phyloP scores from a whole-genome alignment of 495 filamentous ascomycete species.

The Aspergillus mulundensis region DNA sequence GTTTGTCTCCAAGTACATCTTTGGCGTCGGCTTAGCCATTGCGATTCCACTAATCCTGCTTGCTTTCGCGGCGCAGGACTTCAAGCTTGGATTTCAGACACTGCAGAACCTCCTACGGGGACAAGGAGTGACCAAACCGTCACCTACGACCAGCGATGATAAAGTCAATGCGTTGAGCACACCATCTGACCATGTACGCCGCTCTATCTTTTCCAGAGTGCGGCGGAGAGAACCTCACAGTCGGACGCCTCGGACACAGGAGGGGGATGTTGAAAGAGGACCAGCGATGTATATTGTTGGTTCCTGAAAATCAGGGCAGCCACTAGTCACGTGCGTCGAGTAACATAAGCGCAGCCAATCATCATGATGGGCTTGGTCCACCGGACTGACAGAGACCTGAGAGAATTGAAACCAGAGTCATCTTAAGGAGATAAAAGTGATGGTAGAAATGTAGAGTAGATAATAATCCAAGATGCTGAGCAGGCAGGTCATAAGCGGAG shows the following conservation, averaged over 20 bases:
- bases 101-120: neutral
- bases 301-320: slow-evolving; percentile 7
- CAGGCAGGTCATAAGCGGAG: neutral
- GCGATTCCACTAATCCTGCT: neutral
- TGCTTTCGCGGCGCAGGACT: neutral
- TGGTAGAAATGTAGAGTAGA: neutral
- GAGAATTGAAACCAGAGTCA: neutral
- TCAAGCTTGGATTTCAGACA: neutral
- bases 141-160: neutral
- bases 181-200: neutral
- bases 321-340: neutral
- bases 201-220: neutral
- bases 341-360: neutral
- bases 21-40: neutral
- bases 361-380: neutral
- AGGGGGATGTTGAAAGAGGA: neutral
- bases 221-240: neutral
- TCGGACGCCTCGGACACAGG: neutral
- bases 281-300: neutral
- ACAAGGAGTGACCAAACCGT: neutral
- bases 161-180: neutral
- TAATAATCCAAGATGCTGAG: neutral
- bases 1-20: neutral
- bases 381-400: neutral
- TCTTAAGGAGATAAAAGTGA: neutral